These are phyloP conservation scores for Cladosporium sp. DNA, from an alignment of 2,329 filamentous ascomycete genomes.

Conservation along the genomic window DNA sequence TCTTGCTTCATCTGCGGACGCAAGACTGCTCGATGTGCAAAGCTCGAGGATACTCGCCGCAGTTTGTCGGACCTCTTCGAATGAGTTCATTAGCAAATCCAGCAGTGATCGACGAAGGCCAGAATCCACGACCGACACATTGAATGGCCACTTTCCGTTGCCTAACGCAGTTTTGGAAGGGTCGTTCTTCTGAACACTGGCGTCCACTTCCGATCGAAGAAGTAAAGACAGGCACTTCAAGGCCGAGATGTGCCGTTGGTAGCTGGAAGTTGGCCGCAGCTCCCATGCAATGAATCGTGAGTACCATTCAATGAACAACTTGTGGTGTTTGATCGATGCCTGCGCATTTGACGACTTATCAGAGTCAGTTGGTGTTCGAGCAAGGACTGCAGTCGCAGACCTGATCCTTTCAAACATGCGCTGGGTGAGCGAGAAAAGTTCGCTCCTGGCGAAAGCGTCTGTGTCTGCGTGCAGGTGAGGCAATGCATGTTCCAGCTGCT, in stretches of 20 bases:
- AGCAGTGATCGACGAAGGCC: conserved; percentile 63
- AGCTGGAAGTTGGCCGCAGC: conserved; percentile 77
- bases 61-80: conserved; percentile 78
- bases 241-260: conserved; percentile 83
- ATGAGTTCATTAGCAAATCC: conserved; percentile 83
- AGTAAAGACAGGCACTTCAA: conserved; percentile 69
- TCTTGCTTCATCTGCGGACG: background rate
- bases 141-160: conserved; percentile 52
- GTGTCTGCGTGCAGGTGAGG: conserved; percentile 70
- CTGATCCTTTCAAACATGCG: conserved; percentile 75
- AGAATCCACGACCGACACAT: conserved; percentile 45
- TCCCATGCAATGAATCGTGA: conserved; percentile 70
- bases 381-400: conserved; percentile 61
- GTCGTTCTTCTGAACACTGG: conserved; percentile 39
- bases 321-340: conserved; percentile 1
- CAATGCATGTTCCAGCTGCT: conserved; percentile 54
- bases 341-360: background rate
- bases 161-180: conserved; percentile 52
- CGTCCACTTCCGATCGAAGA: conserved; percentile 68
- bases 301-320: conserved; percentile 71
- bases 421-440: conserved; percentile 72
- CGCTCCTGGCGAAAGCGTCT: conserved; percentile 82
- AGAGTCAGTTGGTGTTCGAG: conserved; percentile 18
- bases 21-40: background rate
- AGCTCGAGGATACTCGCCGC: conserved; percentile 42